Base-by-base conservation (phyloP, 2,329 filamentous ascomycete species). In the Ilyonectria robusta region DNA sequence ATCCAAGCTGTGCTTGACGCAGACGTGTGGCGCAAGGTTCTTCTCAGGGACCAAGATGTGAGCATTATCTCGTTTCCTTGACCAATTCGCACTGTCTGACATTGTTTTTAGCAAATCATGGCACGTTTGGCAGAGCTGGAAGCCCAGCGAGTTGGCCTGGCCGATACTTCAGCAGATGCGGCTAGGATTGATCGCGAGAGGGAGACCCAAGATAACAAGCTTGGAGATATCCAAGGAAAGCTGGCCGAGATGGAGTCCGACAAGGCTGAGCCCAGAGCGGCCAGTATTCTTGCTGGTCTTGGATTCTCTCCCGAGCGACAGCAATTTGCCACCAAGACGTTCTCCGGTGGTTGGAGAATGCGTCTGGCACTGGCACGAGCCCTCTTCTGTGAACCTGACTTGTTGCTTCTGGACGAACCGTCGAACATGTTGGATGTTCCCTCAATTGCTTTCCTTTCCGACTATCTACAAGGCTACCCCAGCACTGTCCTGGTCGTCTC, bases 361-460 rank as follows among this genome's bases (percentile, higher is more conserved):
- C 92, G 96, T 86, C 85, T 99, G 77, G 96, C 96, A 15, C 88
- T 99, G 69, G 96, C 96, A 13, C 88, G 96, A 87, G 96, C 96
- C 15, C 89, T 99, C 40, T 99, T 99, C 86, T 99, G 96, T 84
- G 96, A 99, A 81, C 96, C 96, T 48, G 96, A 99, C 83, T 86
- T 99, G 59, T 84, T 99, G 66, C 88, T 99, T 80, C 94, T 99
- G 75, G 96, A 99, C 85, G 96, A 99, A 90, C 96, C 96, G 84
- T 98, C 95, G 62, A 98, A 98, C 91, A 98, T 98, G 95, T 94
- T 99, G 94, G 96, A 98, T 83, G 96, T 99, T 65, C 96, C 96
- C n/a, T 98, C 96, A 26, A 98, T 99, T 78, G 97, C 96, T 63
- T 99, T 98, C 89, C 88, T 99, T 80, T 93, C 95, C 54, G 95